phyloP scores from a whole-genome alignment of 352 stramenopile genomes.

The Pythium dissimile region DNA sequence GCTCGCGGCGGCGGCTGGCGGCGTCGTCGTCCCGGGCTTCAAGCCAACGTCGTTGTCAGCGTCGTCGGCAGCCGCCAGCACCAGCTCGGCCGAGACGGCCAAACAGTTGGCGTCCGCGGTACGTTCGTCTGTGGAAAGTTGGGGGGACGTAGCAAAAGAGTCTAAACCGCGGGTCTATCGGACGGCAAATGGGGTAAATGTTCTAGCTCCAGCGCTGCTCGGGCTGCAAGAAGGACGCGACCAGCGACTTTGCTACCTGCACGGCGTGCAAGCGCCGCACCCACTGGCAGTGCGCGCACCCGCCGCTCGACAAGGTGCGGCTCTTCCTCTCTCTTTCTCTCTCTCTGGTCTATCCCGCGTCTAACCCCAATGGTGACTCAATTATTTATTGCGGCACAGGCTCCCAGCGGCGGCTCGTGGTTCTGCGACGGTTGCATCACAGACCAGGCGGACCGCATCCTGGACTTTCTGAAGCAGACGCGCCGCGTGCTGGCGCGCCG shows the following conservation, averaged over 20 bases:
- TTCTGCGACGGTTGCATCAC: slow-evolving; percentile 21
- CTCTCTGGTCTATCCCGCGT: too few species aligned
- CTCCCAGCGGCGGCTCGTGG: slow-evolving; percentile 46
- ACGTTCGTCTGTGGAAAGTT: slow-evolving; percentile 2
- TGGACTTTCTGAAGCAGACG: slow-evolving; percentile 67
- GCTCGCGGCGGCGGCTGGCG: slow-evolving; percentile 1
- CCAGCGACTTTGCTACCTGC: slow-evolving; percentile 39
- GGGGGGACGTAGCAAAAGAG: too few species aligned
- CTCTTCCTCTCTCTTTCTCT: too few species aligned
- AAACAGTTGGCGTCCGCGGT: slow-evolving; percentile 26
- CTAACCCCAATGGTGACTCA: too few species aligned
- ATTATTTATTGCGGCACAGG: neutral
- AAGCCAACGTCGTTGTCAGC: slow-evolving; percentile 24
- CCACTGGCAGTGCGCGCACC: slow-evolving; percentile 49
- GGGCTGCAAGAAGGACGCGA: slow-evolving; percentile 43
- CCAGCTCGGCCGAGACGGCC: slow-evolving; percentile 7
- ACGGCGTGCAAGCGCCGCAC: slow-evolving; percentile 58
- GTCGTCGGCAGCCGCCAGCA: neutral
- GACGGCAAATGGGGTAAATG: too few species aligned
- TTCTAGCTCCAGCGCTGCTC: slow-evolving; percentile 37
- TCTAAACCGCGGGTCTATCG: too few species aligned
- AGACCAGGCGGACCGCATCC: slow-evolving; percentile 47
- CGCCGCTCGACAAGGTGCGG: slow-evolving; percentile 22
- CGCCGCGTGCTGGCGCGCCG: slow-evolving; percentile 33
- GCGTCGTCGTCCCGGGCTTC: neutral